Evolutionary conservation across 2,329 filamentous ascomycete species (phyloP), one percentile per base, ranked within the genome.

Genomic region (Leptoxyphium fumago): DNA sequence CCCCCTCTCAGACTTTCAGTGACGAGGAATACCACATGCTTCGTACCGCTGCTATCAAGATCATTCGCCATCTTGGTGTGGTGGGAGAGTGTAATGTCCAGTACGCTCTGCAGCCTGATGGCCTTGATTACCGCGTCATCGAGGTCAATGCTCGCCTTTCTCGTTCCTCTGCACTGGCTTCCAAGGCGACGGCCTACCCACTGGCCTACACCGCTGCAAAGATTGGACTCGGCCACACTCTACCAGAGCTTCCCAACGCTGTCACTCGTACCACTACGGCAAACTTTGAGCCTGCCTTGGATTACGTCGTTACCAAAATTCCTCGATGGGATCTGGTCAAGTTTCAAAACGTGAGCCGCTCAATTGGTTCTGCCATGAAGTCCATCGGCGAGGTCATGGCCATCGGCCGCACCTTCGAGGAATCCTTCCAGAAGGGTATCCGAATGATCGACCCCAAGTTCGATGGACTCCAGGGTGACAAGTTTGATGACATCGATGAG

Each of bases 11-110:
- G 70, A 98, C 91, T 18, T 73, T 98, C 59, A 94, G 84, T 59
- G 91, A 98, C 57, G 91, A 96, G 71, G 91, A 98, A 67, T 98
- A 96, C 65, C 88, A 98, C 72, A 96, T 98, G 91, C 84, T 98
- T 55, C 86, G 91, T 58, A 86, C 87, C 38, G 88, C 91, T 50
- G 86, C 91, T 40, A 95, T 96, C 72, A 96, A 96, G 74, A 95
- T 98, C 59, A 84, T 98, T 57, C 83, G 91, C 50, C 91, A 98
- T 66, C 74, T 98, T 52, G 89, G 89, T 54, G 91, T 98, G 42
- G 89, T 96, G 40, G 91, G 91, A 64, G 91, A 98, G 71, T 98
- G 91, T 68, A 98, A 98, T 64, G 88, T 95, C 29, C 89, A 96
- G 68, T 98, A 98, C 65, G 88, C 88, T 51, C 77, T 98, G 50